Evolutionary conservation across 371 early-diverging fungal genomes (phyloP), one percentile per base, ranked within the genome.

Genomic region (Paraphysoderma sedebokerense): DNA sequence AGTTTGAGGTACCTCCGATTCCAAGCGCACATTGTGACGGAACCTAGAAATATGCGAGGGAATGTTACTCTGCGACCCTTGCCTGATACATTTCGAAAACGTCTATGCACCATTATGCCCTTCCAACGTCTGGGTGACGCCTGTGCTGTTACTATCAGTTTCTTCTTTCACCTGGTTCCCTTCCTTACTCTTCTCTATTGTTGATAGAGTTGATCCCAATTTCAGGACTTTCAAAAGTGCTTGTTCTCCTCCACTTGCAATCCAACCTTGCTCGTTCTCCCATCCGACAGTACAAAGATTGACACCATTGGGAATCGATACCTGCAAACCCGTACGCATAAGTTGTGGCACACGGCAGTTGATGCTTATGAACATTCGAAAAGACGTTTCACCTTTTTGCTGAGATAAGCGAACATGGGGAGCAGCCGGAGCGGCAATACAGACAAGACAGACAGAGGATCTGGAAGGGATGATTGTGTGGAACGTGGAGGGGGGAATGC

Each of bases 191-290:
- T n/a, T n/a, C n/a, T n/a, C n/a, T n/a, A n/a, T n/a, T n/a, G n/a
- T n/a, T n/a, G n/a, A n/a, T n/a, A n/a, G n/a, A n/a, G n/a, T n/a
- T n/a, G n/a, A n/a, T n/a, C n/a, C 72, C 13, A 74, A 57, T 48
- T 72, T 69, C 30, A 74, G 54, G 1, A 72, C 74, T 48, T 74
- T 74, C 19, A 74, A 58, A 15, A 74, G 49, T 1, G 68, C 72
- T 19, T 67, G 61, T 19, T 67, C 67, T 9, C 74, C 74, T 2
- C 74, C 74, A 50, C 71, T 69, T 11, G 70, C 70, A 12, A 74
- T 66, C 61, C 71, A 73, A 19, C 72, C 68, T 51, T 64, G 59
- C 22, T 71, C 63, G 46, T 73, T 73, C 46, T 71, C 56, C 74
- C 74, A 73, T 4, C 64, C 63, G 28, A 71, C 57, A 3, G 67